phyloP scores from a whole-genome alignment of 2,329 filamentous ascomycete genomes.

The Spiromastix sp. region DNA sequence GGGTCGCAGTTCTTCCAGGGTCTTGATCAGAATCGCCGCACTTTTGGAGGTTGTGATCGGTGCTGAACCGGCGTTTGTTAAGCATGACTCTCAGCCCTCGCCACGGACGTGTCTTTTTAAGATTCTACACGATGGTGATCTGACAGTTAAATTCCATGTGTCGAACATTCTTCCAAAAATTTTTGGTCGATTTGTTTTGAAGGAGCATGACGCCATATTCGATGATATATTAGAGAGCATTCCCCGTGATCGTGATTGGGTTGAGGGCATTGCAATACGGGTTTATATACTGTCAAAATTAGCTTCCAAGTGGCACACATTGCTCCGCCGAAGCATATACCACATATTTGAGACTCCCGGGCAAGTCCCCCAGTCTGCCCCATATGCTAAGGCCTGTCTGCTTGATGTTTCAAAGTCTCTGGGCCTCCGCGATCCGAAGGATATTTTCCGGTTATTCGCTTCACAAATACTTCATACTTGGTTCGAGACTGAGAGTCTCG shows the following conservation, averaged over 20 bases:
- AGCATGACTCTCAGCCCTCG: conserved; percentile 48
- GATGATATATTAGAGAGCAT: conserved; percentile 71
- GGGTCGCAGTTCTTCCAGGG: conserved; percentile 57
- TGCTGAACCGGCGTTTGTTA: conserved; percentile 56
- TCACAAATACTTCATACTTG: conserved; percentile 87
- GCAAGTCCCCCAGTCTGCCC: conserved; percentile 52
- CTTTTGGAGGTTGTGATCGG: conserved; percentile 63
- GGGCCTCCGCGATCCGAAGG: conserved; percentile 52
- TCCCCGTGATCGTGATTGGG: conserved; percentile 59
- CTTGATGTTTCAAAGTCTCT: conserved; percentile 55
- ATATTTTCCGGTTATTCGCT: conserved; percentile 74
- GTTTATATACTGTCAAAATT: conserved; percentile 66
- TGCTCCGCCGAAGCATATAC: conserved; percentile 79
- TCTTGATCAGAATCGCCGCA: conserved; percentile 55
- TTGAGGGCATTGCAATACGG: conserved; percentile 77
- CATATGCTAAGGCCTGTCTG: conserved; percentile 66
- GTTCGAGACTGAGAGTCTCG: conserved; percentile 58
- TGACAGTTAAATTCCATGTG: conserved; percentile 66
- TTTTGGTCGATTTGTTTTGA: conserved; percentile 73
- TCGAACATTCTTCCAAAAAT: conserved; percentile 59
- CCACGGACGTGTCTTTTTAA: conserved; percentile 62
- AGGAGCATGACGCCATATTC: conserved; percentile 73
- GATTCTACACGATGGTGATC: conserved; percentile 56
- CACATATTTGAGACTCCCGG: conserved; percentile 88
- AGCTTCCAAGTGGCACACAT: conserved; percentile 73